phyloP scores from a whole-genome alignment of 305 asterid species.

The Salvia sclarea region DNA sequence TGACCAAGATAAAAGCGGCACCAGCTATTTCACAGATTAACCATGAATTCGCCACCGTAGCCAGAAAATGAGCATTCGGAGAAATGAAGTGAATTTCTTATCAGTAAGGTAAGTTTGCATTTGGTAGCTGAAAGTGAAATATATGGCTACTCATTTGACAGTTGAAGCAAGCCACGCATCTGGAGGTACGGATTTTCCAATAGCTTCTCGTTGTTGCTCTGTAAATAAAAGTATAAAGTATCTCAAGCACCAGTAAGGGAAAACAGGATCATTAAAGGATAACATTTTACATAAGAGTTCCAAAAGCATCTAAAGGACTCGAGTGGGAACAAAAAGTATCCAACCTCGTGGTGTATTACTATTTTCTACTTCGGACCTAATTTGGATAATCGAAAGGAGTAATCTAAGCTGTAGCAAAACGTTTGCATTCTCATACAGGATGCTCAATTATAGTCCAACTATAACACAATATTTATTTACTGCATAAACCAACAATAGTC shows the following conservation, averaged over 20 bases:
- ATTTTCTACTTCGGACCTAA: not conserved
- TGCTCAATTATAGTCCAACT: not conserved
- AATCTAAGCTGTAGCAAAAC: constrained; percentile 11
- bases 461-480: not conserved
- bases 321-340: not conserved
- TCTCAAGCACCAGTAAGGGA: constrained; percentile 23
- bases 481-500: constrained; percentile 18
- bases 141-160: constrained; percentile 62
- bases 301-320: constrained; percentile 4
- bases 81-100: constrained; percentile 31
- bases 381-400: not conserved
- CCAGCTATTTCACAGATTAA: constrained; percentile 37
- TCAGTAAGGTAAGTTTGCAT: constrained; percentile 38
- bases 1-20: constrained; percentile 26
- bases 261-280: constrained; percentile 23
- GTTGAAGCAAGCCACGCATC: constrained; percentile 96
- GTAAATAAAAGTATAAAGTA: constrained; percentile 44
- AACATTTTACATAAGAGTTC: not conserved
- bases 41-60: constrained; percentile 30
- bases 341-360: constrained; percentile 5
- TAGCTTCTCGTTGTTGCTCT: constrained; percentile 99
- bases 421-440: constrained; percentile 8
- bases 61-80: constrained; percentile 25
- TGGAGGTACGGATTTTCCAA: constrained; percentile 99
- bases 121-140: constrained; percentile 51